phyloP scores from a whole-genome alignment of 495 filamentous ascomycete species.

The Saxophila tyrrhenica region DNA sequence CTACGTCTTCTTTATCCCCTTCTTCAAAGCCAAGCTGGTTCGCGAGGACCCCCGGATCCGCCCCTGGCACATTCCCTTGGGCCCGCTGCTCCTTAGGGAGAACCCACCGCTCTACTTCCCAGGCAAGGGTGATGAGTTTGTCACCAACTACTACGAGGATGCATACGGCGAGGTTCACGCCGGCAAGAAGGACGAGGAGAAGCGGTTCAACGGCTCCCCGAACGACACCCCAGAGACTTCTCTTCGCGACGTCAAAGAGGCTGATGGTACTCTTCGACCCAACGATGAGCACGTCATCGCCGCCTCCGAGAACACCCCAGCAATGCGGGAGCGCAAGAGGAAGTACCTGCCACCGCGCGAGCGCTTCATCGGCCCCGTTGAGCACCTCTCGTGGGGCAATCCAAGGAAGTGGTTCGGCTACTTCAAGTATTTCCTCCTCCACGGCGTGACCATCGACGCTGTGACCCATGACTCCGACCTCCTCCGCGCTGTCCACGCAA shows the following conservation, averaged over 20 bases:
- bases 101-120: background rate
- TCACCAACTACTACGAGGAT: constrained; percentile 7
- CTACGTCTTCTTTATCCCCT: constrained; percentile 50
- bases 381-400: background rate
- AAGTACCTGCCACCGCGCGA: background rate
- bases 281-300: background rate
- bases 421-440: background rate
- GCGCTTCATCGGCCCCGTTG: background rate
- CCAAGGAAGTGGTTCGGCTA: background rate
- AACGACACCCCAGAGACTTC: background rate
- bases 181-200: background rate
- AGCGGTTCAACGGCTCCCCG: background rate
- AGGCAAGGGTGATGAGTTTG: constrained; percentile 2
- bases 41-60: background rate
- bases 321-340: background rate
- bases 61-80: constrained; percentile 4
- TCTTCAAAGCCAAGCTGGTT: constrained; percentile 32
- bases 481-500: background rate
- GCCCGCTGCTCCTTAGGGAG: background rate
- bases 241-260: background rate
- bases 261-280: background rate
- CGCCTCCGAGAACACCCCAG: background rate
- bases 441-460: background rate
- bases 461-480: background rate
- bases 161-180: background rate